A percentile compares a stretch with the other conserved stretches of the same genome.
Conservation (phyloP, 352 stramenopile species). For the Phytopythium sindhum region DNA sequence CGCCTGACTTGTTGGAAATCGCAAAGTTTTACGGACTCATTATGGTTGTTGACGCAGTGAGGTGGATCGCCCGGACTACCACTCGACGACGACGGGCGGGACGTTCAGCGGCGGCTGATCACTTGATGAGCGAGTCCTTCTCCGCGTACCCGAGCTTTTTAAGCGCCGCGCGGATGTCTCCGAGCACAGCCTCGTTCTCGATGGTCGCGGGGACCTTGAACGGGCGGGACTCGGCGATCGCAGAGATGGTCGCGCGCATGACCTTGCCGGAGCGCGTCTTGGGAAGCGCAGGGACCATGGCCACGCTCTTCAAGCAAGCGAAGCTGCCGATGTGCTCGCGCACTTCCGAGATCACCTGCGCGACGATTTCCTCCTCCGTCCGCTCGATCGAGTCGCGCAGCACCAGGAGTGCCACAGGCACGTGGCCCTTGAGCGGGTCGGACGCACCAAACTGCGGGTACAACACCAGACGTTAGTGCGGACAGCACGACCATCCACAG, state of each 20-base stretch:
- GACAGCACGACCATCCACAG: background rate
- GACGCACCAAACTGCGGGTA: constrained; percentile 33
- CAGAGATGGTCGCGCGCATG: constrained; percentile 80
- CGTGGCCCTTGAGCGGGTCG: constrained; percentile 41
- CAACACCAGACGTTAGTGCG: background rate
- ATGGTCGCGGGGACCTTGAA: constrained; percentile 42
- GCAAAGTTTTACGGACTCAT: background rate
- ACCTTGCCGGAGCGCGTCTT: constrained; percentile 99
- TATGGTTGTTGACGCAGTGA: background rate
- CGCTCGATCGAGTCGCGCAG: constrained; percentile 21
- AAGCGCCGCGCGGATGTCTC: constrained; percentile 23
- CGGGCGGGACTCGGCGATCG: constrained; percentile 31
- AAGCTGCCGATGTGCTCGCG: constrained; percentile 95
- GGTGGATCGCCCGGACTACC: background rate
- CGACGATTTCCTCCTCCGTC: constrained; percentile 41
- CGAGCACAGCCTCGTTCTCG: constrained; percentile 32
- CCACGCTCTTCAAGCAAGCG: constrained; percentile 95
- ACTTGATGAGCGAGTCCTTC: constrained; percentile 15
- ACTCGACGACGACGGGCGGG: background rate
- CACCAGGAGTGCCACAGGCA: constrained; percentile 33
- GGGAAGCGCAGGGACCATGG: constrained; percentile 89
- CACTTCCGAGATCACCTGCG: constrained; percentile 80
- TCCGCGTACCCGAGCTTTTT: constrained; percentile 32
- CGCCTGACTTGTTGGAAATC: background rate
- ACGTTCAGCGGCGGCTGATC: background rate